These are phyloP conservation scores for Malus domestica DNA, from an alignment of 306 rosid genomes.

Conservation along the genomic window ASM211411v1 NC_041791.1:4799501-4800000, in stretches of 20 bases:
- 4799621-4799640: neutral
- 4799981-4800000: slow-evolving; percentile 80
- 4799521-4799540: neutral
- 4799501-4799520: neutral
- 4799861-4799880: slow-evolving; percentile 24
- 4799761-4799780: neutral
- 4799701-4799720: neutral
- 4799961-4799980: slow-evolving; percentile 52
- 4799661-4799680: neutral
- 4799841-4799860: slow-evolving; percentile 17
- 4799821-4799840: neutral
- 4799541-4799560: neutral
- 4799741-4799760: neutral
- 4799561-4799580: neutral
- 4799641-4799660: neutral
- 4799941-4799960: slow-evolving; percentile 48
- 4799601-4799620: neutral
- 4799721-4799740: neutral
- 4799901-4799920: slow-evolving; percentile 55
- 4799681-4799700: neutral
- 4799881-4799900: slow-evolving; percentile 45
- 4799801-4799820: neutral
- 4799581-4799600: neutral
- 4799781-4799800: slow-evolving; percentile 5
- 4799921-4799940: slow-evolving; percentile 28